phyloP scores from a whole-genome alignment of 257 asterid genomes.

The Craterostigma plantagineum region DNA sequence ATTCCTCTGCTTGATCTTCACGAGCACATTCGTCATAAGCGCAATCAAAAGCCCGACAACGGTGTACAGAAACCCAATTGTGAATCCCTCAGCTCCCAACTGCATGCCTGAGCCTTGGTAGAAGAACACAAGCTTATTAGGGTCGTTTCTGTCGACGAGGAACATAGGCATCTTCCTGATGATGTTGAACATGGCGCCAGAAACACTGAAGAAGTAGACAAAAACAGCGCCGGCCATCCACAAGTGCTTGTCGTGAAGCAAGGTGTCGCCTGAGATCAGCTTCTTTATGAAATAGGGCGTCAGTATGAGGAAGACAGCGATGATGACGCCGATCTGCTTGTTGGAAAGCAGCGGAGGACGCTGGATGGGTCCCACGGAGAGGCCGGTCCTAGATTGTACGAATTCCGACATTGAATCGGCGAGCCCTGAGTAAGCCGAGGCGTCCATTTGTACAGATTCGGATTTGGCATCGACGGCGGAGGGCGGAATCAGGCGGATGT shows the following conservation, averaged over 20 bases:
- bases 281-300: conserved; percentile 49
- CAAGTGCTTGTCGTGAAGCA: conserved; percentile 42
- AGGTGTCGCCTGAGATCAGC: conserved; percentile 39
- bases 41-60: conserved; percentile 73
- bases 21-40: conserved; percentile 40
- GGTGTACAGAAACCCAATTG: conserved; percentile 68
- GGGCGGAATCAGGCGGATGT: conserved; percentile 55
- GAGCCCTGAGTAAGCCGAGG: conserved; percentile 37
- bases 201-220: conserved; percentile 83
- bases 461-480: conserved; percentile 31
- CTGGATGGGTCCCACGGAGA: conserved; percentile 36
- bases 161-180: conserved; percentile 90
- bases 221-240: conserved; percentile 82
- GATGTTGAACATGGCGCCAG: conserved; percentile 83
- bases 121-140: conserved; percentile 45
- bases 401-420: conserved; percentile 88
- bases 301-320: conserved; percentile 23
- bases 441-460: conserved; percentile 58
- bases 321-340: conserved; percentile 28
- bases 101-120: conserved; percentile 92
- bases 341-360: conserved; percentile 55
- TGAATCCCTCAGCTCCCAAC: conserved; percentile 80
- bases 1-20: conserved; percentile 29
- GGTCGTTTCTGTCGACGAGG: conserved; percentile 57
- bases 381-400: conserved; percentile 26